These are phyloP conservation scores for Leccinum subtestaceum DNA, from an alignment of 768 basidiomycete species.

Conservation along the genomic window DNA sequence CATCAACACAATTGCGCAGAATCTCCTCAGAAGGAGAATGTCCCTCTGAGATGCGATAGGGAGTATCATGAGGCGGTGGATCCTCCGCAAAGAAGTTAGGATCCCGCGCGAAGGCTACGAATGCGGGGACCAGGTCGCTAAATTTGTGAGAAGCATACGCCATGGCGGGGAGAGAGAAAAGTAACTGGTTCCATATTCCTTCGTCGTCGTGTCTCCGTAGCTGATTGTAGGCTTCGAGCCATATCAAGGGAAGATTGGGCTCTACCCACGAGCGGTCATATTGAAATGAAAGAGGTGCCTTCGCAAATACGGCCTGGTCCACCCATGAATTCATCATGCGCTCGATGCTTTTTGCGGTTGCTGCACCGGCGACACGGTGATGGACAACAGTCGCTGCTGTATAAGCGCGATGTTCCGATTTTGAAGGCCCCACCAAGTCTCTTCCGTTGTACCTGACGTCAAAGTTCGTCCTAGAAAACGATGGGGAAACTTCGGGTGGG, in stretches of 20 bases:
- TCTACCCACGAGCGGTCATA: slow-evolving; percentile 32
- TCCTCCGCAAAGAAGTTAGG: slow-evolving; percentile 4
- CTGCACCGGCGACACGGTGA: background rate
- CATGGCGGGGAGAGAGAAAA: slow-evolving; percentile 35
- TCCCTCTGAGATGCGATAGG: slow-evolving; percentile 12
- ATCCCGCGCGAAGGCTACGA: slow-evolving; percentile 32
- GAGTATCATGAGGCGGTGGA: slow-evolving; percentile 17
- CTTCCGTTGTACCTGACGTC: slow-evolving; percentile 16
- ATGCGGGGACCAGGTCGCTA: slow-evolving; percentile 20
- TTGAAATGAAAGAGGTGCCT: slow-evolving; percentile 8
- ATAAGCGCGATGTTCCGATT: slow-evolving; percentile 19
- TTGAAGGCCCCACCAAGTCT: background rate
- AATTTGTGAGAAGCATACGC: slow-evolving; percentile 22
- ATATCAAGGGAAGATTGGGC: slow-evolving; percentile 17
- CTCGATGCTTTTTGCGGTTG: background rate
- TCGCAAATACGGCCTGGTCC: background rate
- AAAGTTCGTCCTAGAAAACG: background rate
- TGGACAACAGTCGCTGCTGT: slow-evolving; percentile 10
- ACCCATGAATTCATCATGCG: slow-evolving; percentile 11
- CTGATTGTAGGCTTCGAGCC: slow-evolving; percentile 30
- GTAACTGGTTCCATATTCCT: slow-evolving; percentile 18
- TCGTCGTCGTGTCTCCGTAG: slow-evolving; percentile 14
- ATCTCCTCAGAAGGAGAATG: background rate
- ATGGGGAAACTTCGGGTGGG: slow-evolving; percentile 9
- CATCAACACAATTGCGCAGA: background rate